These are phyloP conservation scores for Uronychia setigera DNA, from an alignment of 73 alveolate species.

Conservation along the genomic window DNA sequence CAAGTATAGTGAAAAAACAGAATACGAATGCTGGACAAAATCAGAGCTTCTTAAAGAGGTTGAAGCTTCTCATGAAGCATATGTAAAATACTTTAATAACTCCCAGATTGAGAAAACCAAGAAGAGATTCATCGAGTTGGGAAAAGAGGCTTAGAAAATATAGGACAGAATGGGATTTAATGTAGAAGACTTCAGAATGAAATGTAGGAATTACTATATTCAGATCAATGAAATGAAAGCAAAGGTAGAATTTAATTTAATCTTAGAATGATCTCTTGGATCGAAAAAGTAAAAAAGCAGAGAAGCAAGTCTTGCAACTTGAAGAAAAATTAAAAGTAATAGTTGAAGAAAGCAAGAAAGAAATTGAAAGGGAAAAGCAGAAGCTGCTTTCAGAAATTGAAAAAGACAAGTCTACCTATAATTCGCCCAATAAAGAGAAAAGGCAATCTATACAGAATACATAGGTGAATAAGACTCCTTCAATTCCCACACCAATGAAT, in stretches of 20 bases:
- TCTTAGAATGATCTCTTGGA: background rate
- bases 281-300: background rate
- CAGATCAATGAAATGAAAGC: background rate
- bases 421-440: no score
- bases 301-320: background rate
- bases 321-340: background rate
- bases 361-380: no score
- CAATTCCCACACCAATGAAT: no score
- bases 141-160: background rate
- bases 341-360: no score
- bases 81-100: background rate
- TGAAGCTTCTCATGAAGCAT: background rate
- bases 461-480: no score
- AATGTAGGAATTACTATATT: background rate
- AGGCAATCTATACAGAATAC: no score
- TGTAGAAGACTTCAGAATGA: background rate
- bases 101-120: background rate
- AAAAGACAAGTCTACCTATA: no score
- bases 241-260: background rate
- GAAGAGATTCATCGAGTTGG: background rate
- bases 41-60: background rate
- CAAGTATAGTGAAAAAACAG: background rate
- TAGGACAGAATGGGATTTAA: background rate
- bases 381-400: no score
- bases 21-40: background rate